Percentiles rank a stretch among this genome's conserved stretches.
These are phyloP conservation scores for Chlamydomonas eustigma DNA, from an alignment of 139 green algal genomes.

Conservation along the genomic window DNA sequence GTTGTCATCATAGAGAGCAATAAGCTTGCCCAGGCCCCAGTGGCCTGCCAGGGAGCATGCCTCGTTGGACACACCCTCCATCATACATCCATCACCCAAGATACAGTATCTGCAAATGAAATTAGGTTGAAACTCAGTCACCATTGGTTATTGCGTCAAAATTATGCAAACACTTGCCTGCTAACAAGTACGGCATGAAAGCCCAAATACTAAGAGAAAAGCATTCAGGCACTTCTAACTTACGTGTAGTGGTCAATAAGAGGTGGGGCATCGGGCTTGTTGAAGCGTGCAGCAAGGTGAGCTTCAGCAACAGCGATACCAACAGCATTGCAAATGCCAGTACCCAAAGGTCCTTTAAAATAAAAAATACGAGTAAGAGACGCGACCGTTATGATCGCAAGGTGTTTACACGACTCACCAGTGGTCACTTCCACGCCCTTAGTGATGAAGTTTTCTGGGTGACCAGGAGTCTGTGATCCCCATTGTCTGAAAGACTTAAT, in stretches of 20 bases:
- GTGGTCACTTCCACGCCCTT: conserved; percentile 96
- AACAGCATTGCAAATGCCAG: conserved; percentile 95
- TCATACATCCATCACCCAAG: conserved; percentile 97
- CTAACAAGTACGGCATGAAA: too few species aligned
- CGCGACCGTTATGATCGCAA: too few species aligned
- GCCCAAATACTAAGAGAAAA: too few species aligned
- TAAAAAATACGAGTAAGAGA: too few species aligned
- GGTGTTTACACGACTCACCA: conserved; percentile 43
- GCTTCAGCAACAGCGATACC: conserved; percentile 90
- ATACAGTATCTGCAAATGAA: conserved; percentile 91
- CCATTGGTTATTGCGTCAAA: too few species aligned
- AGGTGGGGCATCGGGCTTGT: conserved; percentile 85
- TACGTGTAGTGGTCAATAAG: conserved; percentile 99
- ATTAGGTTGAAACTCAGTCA: too few species aligned
- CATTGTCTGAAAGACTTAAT: conserved; percentile 97
- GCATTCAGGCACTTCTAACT: too few species aligned
- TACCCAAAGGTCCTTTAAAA: conserved; percentile 83
- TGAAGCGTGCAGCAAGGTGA: conserved; percentile 96
- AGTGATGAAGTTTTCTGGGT: conserved; percentile 98
- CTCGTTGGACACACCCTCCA: conserved; percentile 98
- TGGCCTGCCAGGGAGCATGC: conserved; percentile 93
- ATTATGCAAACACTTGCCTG: too few species aligned
- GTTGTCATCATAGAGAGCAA: conserved; percentile 99
- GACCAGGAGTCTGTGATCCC: conserved; percentile 87
- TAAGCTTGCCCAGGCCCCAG: conserved; percentile 99